A percentile compares a stretch with the other conserved stretches of the same genome.
These are phyloP conservation scores for Paxillus ammoniavirescens DNA, from an alignment of 768 basidiomycete genomes.

Conservation along the genomic window DNA sequence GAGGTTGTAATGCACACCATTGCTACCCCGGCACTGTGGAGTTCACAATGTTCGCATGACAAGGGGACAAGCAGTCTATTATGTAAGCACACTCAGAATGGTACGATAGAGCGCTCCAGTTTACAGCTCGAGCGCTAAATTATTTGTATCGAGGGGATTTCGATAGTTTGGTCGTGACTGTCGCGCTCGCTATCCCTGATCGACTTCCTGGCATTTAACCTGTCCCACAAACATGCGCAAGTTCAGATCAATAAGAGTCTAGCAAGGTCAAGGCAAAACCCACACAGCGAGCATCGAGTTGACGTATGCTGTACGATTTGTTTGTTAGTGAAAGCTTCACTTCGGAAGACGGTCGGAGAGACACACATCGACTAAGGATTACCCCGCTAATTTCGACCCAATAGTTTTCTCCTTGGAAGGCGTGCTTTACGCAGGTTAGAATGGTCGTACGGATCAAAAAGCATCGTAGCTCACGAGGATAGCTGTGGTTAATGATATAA, in stretches of 20 bases:
- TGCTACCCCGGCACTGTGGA: too few relatives aligned
- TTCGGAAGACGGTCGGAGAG: background rate
- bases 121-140: background rate
- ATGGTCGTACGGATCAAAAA: background rate
- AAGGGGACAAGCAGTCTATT: too few relatives aligned
- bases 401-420: background rate
- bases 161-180: constrained; percentile 1
- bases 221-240: background rate
- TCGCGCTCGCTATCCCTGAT: constrained; percentile 12
- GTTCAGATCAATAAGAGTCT: background rate
- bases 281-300: constrained; percentile 11
- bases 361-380: constrained; percentile 3
- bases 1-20: too few relatives aligned
- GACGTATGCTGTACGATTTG: background rate
- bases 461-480: background rate
- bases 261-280: background rate
- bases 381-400: constrained; percentile 2
- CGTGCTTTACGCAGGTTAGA: background rate
- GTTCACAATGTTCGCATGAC: too few relatives aligned
- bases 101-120: background rate
- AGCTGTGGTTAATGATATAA: constrained; percentile 2
- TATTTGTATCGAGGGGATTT: constrained; percentile 4
- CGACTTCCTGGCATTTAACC: constrained; percentile 12
- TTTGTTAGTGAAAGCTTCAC: background rate
- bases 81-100: background rate